Percentiles rank a stretch among this genome's conserved stretches.
Evolutionary conservation across 495 filamentous ascomycete species (phyloP).

Genomic region (Melanomma pulvis-pyrius): DNA sequence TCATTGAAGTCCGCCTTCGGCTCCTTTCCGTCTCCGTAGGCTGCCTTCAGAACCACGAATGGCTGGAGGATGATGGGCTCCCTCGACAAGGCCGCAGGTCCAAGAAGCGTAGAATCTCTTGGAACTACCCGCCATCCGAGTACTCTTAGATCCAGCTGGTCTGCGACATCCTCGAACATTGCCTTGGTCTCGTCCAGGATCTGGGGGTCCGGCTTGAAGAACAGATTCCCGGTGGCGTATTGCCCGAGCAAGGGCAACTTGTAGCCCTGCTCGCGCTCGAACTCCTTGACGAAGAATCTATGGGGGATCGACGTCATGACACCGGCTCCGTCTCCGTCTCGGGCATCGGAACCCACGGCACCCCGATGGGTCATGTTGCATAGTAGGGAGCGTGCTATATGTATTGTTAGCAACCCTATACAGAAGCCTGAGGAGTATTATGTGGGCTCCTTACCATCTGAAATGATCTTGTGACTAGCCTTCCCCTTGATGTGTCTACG

Average conservation of each 20-base stretch:
- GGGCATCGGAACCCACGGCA: slow-evolving; percentile 95
- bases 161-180: slow-evolving; percentile 89
- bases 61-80: slow-evolving; percentile 96
- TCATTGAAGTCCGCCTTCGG: slow-evolving; percentile 79
- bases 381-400: slow-evolving; percentile 80
- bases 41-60: slow-evolving; percentile 85
- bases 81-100: slow-evolving; percentile 87
- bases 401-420: slow-evolving; percentile 16
- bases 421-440: background rate
- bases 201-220: slow-evolving; percentile 96
- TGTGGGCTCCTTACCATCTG: slow-evolving; percentile 74
- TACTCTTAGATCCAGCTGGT: slow-evolving; percentile 82
- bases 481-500: slow-evolving; percentile 94
- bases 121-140: slow-evolving; percentile 97
- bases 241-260: slow-evolving; percentile 85
- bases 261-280: slow-evolving; percentile 83
- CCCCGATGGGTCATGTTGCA: slow-evolving; percentile 99
- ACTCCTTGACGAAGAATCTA: slow-evolving; percentile 98
- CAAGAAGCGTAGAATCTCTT: slow-evolving; percentile 86
- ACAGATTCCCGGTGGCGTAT: slow-evolving; percentile 97
- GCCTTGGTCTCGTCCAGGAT: slow-evolving; percentile 82
- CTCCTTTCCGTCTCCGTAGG: slow-evolving; percentile 83
- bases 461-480: slow-evolving; percentile 97
- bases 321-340: slow-evolving; percentile 96
- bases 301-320: slow-evolving; percentile 99